These are phyloP conservation scores for Sanghuangporus sanghuang DNA, from an alignment of 1,284 basidiomycete species.

Conservation along the genomic window DNA sequence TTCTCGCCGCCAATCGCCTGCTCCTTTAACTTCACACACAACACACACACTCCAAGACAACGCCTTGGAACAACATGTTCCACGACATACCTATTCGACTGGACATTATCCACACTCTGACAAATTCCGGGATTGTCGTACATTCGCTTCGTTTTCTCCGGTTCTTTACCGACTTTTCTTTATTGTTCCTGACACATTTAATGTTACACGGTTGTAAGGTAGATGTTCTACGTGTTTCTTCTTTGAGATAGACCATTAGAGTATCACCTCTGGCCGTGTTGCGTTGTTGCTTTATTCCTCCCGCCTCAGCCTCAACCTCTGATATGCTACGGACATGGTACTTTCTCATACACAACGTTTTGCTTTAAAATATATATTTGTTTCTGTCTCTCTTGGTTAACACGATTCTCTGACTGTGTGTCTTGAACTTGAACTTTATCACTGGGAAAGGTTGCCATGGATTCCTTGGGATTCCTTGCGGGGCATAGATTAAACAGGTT, in stretches of 20 bases:
- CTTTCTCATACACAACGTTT: neutral
- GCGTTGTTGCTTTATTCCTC: neutral
- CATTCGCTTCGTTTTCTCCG: slow-evolving; percentile 4
- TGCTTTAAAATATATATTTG: neutral
- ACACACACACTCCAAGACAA: neutral
- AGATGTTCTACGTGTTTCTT: neutral
- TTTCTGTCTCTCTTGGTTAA: neutral
- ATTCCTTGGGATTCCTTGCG: neutral
- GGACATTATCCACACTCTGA: neutral
- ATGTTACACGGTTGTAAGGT: slow-evolving; percentile 11
- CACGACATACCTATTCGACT: neutral
- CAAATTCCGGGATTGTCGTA: neutral
- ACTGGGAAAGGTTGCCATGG: neutral
- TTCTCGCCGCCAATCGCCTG: neutral
- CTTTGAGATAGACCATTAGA: neutral
- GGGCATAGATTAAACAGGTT: neutral
- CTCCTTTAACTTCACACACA: neutral
- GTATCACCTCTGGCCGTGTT: neutral
- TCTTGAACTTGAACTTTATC: neutral
- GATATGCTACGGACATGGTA: neutral
- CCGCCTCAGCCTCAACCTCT: neutral
- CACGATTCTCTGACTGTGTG: neutral
- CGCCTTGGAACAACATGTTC: neutral
- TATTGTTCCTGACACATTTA: neutral
- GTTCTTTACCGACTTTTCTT: neutral